These are phyloP conservation scores for Mycena rebaudengoi DNA, from an alignment of 768 basidiomycete genomes.

Conservation along the genomic window DNA sequence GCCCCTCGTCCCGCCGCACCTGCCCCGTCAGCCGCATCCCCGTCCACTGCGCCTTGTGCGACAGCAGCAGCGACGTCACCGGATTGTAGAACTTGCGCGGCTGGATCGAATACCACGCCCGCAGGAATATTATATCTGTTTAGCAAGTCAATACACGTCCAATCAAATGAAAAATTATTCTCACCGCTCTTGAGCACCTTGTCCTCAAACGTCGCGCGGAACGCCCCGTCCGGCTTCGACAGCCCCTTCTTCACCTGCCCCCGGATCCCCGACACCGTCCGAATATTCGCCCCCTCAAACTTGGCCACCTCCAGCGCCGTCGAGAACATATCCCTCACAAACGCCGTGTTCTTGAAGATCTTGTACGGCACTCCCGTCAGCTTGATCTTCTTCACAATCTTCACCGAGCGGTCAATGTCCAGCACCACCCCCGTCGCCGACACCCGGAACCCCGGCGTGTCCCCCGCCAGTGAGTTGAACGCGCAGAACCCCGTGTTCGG, in stretches of 20 bases:
- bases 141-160: neutral
- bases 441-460: slow-evolving; percentile 81
- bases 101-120: slow-evolving; percentile 96
- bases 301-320: slow-evolving; percentile 95
- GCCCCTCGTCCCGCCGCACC: slow-evolving; percentile 83
- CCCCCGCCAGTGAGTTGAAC: slow-evolving; percentile 84
- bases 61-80: slow-evolving; percentile 88
- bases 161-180: slow-evolving; percentile 37
- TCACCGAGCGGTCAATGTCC: slow-evolving; percentile 89
- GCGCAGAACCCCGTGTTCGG: slow-evolving; percentile 98
- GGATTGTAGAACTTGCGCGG: slow-evolving; percentile 97
- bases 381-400: slow-evolving; percentile 99
- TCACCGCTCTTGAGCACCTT: slow-evolving; percentile 94
- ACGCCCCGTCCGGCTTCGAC: slow-evolving; percentile 94
- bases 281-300: slow-evolving; percentile 97
- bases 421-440: slow-evolving; percentile 95
- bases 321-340: slow-evolving; percentile 97
- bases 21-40: slow-evolving; percentile 98
- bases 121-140: slow-evolving; percentile 91
- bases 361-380: slow-evolving; percentile 95
- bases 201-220: slow-evolving; percentile 97
- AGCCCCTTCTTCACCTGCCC: slow-evolving; percentile 98
- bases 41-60: slow-evolving; percentile 83
- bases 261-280: slow-evolving; percentile 94
- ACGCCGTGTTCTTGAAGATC: slow-evolving; percentile 99